These are phyloP conservation scores for Trichoderma harzianum DNA, from an alignment of 2,329 filamentous ascomycete species.

Conservation along the genomic window DNA sequence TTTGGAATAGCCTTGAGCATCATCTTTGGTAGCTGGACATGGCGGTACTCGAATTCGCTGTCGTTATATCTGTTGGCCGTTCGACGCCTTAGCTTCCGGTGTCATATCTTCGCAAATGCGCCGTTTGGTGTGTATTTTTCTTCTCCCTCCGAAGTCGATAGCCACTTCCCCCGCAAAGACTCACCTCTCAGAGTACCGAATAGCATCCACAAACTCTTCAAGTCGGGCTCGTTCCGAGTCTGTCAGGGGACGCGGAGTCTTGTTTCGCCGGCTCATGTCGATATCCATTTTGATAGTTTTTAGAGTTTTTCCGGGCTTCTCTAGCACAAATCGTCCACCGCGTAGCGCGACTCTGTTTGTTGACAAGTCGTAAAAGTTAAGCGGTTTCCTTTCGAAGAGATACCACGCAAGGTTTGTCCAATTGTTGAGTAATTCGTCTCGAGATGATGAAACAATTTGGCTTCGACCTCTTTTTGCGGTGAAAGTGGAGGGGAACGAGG, in stretches of 20 bases:
- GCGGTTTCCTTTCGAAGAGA: neutral
- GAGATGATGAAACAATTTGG: neutral
- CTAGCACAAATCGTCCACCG: neutral
- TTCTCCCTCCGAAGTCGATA: neutral
- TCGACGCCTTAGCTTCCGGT: neutral
- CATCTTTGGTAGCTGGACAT: slow-evolving; percentile 94
- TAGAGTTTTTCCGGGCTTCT: neutral
- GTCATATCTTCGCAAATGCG: neutral
- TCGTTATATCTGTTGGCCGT: slow-evolving; percentile 73
- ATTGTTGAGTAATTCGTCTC: neutral
- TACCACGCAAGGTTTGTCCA: neutral
- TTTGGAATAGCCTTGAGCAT: slow-evolving; percentile 97
- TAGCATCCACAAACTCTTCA: slow-evolving; percentile 87
- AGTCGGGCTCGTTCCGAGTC: slow-evolving; percentile 79
- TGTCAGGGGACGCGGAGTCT: slow-evolving; percentile 73
- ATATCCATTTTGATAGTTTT: slow-evolving; percentile 47
- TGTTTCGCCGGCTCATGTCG: slow-evolving; percentile 82
- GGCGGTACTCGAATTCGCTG: slow-evolving; percentile 90
- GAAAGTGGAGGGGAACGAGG: neutral
- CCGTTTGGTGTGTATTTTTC: neutral
- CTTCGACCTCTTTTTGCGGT: neutral
- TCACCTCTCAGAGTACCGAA: slow-evolving; percentile 92
- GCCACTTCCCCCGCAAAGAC: slow-evolving; percentile 25
- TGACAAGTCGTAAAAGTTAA: neutral
- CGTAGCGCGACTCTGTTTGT: neutral